A percentile compares a stretch with the other conserved stretches of the same genome.
These are phyloP conservation scores for Bacidia gigantensis DNA, from an alignment of 495 filamentous ascomycete genomes.

Conservation along the genomic window DNA sequence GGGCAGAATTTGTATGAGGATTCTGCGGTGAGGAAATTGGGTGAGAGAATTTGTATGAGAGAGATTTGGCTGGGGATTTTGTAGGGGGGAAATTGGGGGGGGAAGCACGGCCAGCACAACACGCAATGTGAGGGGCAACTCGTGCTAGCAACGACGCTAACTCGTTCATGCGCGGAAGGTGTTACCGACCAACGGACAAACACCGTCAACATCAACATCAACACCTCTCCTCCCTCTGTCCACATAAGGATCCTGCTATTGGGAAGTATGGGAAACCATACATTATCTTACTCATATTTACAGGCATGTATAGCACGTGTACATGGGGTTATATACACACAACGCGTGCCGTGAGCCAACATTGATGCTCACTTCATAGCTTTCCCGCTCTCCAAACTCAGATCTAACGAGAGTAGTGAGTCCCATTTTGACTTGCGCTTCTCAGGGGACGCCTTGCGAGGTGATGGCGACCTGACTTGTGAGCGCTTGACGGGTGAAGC, in stretches of 20 bases:
- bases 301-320: too few species aligned
- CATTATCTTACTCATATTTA: too few species aligned
- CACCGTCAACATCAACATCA: not conserved
- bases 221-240: not conserved
- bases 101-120: not conserved
- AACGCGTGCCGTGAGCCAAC: too few species aligned
- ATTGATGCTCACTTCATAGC: constrained; percentile 6
- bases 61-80: constrained; percentile 21
- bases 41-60: constrained; percentile 40
- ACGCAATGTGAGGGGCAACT: not conserved
- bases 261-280: too few species aligned
- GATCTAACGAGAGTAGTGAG: constrained; percentile 37
- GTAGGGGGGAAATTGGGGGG: not conserved
- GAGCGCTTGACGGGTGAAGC: constrained; percentile 6
- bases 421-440: constrained; percentile 29
- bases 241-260: too few species aligned
- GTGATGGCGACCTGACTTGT: constrained; percentile 16
- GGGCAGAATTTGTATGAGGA: constrained; percentile 42
- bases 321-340: too few species aligned
- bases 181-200: not conserved
- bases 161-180: not conserved
- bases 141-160: not conserved
- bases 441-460: constrained; percentile 12
- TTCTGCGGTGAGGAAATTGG: constrained; percentile 48
- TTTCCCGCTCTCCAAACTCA: constrained; percentile 28